phyloP scores from a whole-genome alignment of 345 rosid genomes.

The Citrus reticulata region DNA sequence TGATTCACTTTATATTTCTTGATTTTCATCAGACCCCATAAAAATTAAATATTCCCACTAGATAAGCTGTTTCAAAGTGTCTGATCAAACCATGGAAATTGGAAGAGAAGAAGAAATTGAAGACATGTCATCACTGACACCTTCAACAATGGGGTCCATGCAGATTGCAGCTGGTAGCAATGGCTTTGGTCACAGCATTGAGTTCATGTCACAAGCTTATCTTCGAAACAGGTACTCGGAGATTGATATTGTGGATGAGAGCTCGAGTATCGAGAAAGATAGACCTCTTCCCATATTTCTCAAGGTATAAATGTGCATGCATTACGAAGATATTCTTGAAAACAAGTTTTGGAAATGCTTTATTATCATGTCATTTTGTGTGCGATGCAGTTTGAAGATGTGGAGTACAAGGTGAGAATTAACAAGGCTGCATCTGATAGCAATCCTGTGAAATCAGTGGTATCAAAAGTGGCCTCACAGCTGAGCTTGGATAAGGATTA shows the following conservation, averaged over 20 bases:
- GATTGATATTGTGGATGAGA: slow-evolving; percentile 57
- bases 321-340: not conserved
- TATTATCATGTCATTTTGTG: not conserved
- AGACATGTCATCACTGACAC: slow-evolving; percentile 39
- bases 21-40: slow-evolving; percentile 9
- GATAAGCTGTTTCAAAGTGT: not conserved
- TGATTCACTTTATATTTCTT: slow-evolving; percentile 36
- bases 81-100: slow-evolving; percentile 41
- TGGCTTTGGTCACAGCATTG: slow-evolving; percentile 73
- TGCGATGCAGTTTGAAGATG: slow-evolving; percentile 76
- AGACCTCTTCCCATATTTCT: slow-evolving; percentile 84
- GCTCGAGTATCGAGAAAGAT: slow-evolving; percentile 35
- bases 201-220: slow-evolving; percentile 76
- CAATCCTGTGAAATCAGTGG: slow-evolving; percentile 62
- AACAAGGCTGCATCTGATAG: slow-evolving; percentile 25
- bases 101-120: slow-evolving; percentile 50
- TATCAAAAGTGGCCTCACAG: slow-evolving; percentile 62
- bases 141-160: slow-evolving; percentile 65
- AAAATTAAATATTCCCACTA: not conserved
- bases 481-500: slow-evolving; percentile 51
- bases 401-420: slow-evolving; percentile 65
- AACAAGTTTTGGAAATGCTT: too few relatives aligned
- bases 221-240: slow-evolving; percentile 62
- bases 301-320: slow-evolving; percentile 37
- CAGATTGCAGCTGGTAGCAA: slow-evolving; percentile 79